Base-by-base conservation (phyloP, 2,329 filamentous ascomycete genomes). In the Fusarium praegraminearum region DNA sequence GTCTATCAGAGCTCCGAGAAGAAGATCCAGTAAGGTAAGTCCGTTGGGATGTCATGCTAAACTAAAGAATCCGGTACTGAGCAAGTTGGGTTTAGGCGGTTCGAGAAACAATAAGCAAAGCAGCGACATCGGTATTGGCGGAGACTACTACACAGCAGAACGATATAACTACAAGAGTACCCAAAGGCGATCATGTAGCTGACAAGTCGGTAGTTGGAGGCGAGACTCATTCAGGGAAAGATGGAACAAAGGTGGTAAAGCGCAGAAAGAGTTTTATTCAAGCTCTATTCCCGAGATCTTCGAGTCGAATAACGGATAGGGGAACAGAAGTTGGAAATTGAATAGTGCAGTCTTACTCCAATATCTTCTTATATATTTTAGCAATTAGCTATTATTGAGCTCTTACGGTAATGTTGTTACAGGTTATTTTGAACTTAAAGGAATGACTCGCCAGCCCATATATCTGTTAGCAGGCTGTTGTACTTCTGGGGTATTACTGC, bases 181-280 rank as follows among this genome's bases (percentile, higher is more conserved):
- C 32, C 1, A 28, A 26, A 5, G 22, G 32, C 13, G 24, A 44
- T 5, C 20, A 5, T 15, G 28, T 18, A 15, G 22, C 15, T 20
- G 26, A 13, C 16, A 62, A 57, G 12, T n/a, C 24, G 7, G 22
- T n/a, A 12, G 22, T 11, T 11, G n/a, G 43, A 7, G 20, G 9
- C 4, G 24, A 58, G 9, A 7, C 24, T 10, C 40, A 33, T 6
- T 24, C 33, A 7, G 62, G 41, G 2, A 57, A 46, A 6, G 40
- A 68, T 15, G 50, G 54, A 7, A 24, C 51, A 5, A 74, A 60
- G 61, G 58, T 36, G 6, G 36, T 83, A 32, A 79, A 76, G 33
- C 76, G 79, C 50, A 81, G 80, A 67, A 85, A 81, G 74, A 86
- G 83, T 68, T 85, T 86, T 45, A 81, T 85, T 35, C 78, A 82